Base-by-base conservation (phyloP, 805 yeast genomes). In the Ogataea degrootiae region DNA sequence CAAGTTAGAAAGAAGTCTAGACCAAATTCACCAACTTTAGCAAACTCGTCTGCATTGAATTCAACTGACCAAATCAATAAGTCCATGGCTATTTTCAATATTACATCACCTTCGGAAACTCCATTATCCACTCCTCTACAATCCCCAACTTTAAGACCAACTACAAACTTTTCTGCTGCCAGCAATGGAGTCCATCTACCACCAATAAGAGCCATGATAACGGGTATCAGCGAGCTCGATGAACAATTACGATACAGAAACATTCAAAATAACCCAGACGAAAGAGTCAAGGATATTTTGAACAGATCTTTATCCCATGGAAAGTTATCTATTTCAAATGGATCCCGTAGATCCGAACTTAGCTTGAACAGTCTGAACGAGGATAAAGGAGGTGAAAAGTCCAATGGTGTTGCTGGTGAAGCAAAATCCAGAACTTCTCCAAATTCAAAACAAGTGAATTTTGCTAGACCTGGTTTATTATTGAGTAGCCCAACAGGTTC, bases 1-100 rank as follows among this genome's bases (percentile, higher is more conserved):
- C 40, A 52, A 43, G 72, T 68, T 33, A 61, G 61, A 35, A 72
- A 71, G 50, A 70, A 60, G 54, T 70, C 75, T 15, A 65, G 75
- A 54, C 66, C 67, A 23, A 54, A 49, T 40, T 56, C 63, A 8
- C 63, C 65, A 31, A 49, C 50, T 3, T 34, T 47, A 22, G 26
- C 39, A 34, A 35, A 43, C 22, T 39, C 33, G 29, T 64, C 74
- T 37, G 54, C 75, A 46, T 76, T 76, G 34, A 71, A 69, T 52
- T 65, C 73, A 14, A 74, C 77, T 1, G 63, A 56, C 9, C 34
- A 36, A 9, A 45, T 49, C 21, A 56, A 56, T 29, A 54, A 49
- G 36, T 53, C 64, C 6, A 55, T 54, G 53, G 62, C 65, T 37
- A 57, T 62, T 22, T 65, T 65, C 53, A 65, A 60, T 43, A 57